Evolutionary conservation across 352 stramenopile species (phyloP), one percentile per base, ranked within the genome.

Genomic region (Globisporangium carolinianum): DNA sequence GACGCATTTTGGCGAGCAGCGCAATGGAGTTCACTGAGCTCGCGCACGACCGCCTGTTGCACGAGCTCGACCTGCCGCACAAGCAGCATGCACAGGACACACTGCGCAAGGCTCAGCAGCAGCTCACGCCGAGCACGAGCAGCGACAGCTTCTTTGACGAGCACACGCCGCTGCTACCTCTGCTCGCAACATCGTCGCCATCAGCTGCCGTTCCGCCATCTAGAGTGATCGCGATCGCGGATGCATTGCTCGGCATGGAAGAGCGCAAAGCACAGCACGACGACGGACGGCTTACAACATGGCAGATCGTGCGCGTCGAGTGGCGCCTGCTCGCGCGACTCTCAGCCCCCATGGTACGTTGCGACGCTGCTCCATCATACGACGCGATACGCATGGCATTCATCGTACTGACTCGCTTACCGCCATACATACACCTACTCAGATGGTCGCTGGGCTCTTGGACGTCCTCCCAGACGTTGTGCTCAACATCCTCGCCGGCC

Each of bases 381-480:
- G n/a, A n/a, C n/a, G n/a, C n/a, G n/a, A n/a, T n/a, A n/a, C n/a
- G n/a, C n/a, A n/a, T n/a, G n/a, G n/a, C n/a, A n/a, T n/a, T n/a
- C n/a, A n/a, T n/a, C n/a, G n/a, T n/a, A n/a, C n/a, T n/a, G n/a
- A n/a, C n/a, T n/a, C n/a, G n/a, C n/a, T n/a, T n/a, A n/a, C n/a
- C n/a, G n/a, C 36, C 46, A 51, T 35, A n/a, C 17, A 11, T 50
- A 10, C 4, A 9, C 6, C n/a, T 9, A 14, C n/a, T 37, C 24
- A 67, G 70, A 71, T 74, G 50, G 49, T 64, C 11, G 67, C 67
- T 5, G 67, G 58, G 6, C n/a, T 75, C 50, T 53, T 83, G 18
- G 73, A 83, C 24, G 63, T 76, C 15, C 36, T 76, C 14, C 68
- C 71, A 1, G 63, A 70, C 46, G 69, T 67, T 7, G 48, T 78